Evolutionary conservation across 306 rosid genomes (phyloP), one percentile per base, ranked within the genome.

Genomic region (Ceratonia siliqua): DNA sequence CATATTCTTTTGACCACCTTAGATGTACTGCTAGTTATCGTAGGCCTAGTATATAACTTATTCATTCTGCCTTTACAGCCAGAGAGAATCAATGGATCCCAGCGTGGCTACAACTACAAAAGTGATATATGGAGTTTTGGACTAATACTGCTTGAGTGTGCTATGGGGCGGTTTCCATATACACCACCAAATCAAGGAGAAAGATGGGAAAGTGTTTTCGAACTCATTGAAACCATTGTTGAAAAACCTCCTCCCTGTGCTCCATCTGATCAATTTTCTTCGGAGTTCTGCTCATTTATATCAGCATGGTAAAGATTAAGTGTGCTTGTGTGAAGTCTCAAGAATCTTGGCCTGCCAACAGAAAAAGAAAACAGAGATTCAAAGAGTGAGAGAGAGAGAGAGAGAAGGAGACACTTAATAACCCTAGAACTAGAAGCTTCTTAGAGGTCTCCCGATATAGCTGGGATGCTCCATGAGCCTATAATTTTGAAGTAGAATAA

Each of bases 81-180:
- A 17, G 99, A 95, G 87, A 89, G 99, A 80, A 95, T 95, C 79
- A 42, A 69, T 39, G 97, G 98, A 75, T 74, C 75, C 66, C 87
- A 65, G 70, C 46, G 11, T 52, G 89, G 89, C 52, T 90, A 95
- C 86, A 84, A 89, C 83, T 80, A 79, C 82, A 95, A 90, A 84
- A 90, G 98, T 87, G 99, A 95, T 82, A 95, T 95, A 48, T 95
- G 99, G 99, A 92, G 99, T 86, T 85, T 90, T 61, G 99, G 99
- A 52, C 80, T 95, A 52, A 89, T 92, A 72, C 58, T 95, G 68
- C 98, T 95, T 2, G 99, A 95, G 89, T 90, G 98, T 77, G 99
- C 99, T 64, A 73, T 87, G 17, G 99, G 99, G 36, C 61, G 72
- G 77, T 95, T 95, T 79, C 98, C 99, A 68, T 95, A 89, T 82